Evolutionary conservation across 2,329 filamentous ascomycete species (phyloP), one percentile per base, ranked within the genome.

Genomic region (Clonostachys byssicola): DNA sequence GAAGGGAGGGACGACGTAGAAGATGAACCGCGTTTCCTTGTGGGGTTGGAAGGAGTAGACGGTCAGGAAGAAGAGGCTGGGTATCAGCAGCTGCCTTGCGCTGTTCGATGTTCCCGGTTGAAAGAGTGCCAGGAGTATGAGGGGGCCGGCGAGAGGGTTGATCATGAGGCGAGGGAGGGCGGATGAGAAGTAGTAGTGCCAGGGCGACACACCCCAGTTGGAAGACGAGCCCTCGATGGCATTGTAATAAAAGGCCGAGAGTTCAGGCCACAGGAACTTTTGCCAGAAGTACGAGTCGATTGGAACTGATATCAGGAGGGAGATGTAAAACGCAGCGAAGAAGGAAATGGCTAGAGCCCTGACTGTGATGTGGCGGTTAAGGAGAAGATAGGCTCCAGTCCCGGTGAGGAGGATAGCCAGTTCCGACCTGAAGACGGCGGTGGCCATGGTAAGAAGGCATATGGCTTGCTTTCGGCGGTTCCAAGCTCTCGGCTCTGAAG

Each of bases 241-340:
- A 65, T 99, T 99, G 76, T 88, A 97, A 65, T 88, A 84, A 70
- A 99, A 97, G 3, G 83, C 91, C 56, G 80, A 82, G 51, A 95
- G 81, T 65, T 99, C 94, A 1, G 94, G 92, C 94, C 94, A 99
- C 33, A 95, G 68, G 2, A 78, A 78, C 51, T 79, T 81, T 60
- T 92, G 90, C 94, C 92, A 99, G 71, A 97, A 95, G 70, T 91
- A 92, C 2, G 89, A 92, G 73, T 99, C 94, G 34, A 96, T 66
- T 3, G 83, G 77, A 13, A 96, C 74, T 0, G 91, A 91, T 35
- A 85, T 68, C 12, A 72, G 53, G 2, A 97, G 75, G 2, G 88
- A 86, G 41, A 86, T 68, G n/a, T 77, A 36, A 14, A 85, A 79
- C 20, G 89, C 86, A 6, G 75, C 64, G 14, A 86, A 44, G 16